Evolutionary conservation across 768 basidiomycete genomes (phyloP), one percentile per base, ranked within the genome.

Genomic region (Fomitopsis serialis): DNA sequence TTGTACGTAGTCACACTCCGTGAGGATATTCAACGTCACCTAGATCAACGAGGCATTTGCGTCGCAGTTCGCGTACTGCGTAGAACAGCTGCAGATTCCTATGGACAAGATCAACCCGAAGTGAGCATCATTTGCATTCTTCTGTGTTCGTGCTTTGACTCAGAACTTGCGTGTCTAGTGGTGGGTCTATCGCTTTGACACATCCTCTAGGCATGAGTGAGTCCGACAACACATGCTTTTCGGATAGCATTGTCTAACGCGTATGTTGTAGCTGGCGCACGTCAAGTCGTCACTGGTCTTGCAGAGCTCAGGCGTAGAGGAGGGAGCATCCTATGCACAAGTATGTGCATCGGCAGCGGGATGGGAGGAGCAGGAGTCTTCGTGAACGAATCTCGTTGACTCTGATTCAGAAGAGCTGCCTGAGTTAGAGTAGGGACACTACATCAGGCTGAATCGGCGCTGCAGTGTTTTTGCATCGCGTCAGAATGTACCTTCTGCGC

Each of bases 41-140:
- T 56, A 92, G 89, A 87, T 90, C 58, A 92, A 92, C 53, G 89
- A 94, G 68, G 93, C 93, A 0, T 96, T 95, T 56, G 92, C 92
- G 0, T 93, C 90, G 1, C 93, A 96, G 64, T 95, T 92, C 55
- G 90, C 89, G n/a, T 88, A 93, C 70, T 94, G 90, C 49, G 83
- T 95, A 8, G 87, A 95, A 62, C 74, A 91, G 62, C 77, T 95
- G 23, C 73, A 77, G 24, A 76, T 96, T 43, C 81, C 86, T 2
- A 82, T 88, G 17, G 79, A 83, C 60, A 93, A 85, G 68, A 85
- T 94, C 61, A 97, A 97, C 64, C 83, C 89, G 45, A 85, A 92
- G 89, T 82, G 74, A 70, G 79, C 73, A 5, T 17, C 48, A 23
- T 45, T 5, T 6, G 1, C 25, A n/a, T 25, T 9, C 12, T 5